These are phyloP conservation scores for Porodaedalea pini DNA, from an alignment of 1,284 basidiomycete genomes.

Conservation along the genomic window DNA sequence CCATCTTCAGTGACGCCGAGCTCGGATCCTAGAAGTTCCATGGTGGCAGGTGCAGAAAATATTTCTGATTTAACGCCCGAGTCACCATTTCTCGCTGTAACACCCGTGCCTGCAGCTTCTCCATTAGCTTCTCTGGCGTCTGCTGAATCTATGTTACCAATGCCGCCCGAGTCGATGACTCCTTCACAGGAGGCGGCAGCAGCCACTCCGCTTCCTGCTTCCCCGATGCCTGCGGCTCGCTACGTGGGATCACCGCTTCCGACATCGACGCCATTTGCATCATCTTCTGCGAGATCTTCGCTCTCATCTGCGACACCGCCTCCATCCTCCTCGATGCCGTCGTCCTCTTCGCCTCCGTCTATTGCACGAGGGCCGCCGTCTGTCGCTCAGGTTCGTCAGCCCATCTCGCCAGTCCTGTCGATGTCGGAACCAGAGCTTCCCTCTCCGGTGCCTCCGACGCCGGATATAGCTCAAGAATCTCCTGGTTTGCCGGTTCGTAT, in stretches of 20 bases:
- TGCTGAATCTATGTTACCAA: slow-evolving; percentile 5
- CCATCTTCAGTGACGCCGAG: slow-evolving; percentile 19
- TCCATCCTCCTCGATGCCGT: slow-evolving; percentile 27
- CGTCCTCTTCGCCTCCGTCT: slow-evolving; percentile 30
- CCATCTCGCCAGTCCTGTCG: slow-evolving; percentile 12
- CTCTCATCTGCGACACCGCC: slow-evolving; percentile 10
- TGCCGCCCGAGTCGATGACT: slow-evolving; percentile 8
- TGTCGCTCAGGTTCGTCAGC: slow-evolving; percentile 13
- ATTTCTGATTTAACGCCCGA: slow-evolving; percentile 10
- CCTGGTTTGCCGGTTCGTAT: background rate
- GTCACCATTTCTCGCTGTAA: slow-evolving; percentile 7
- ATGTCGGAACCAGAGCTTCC: slow-evolving; percentile 4
- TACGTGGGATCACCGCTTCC: slow-evolving; percentile 9
- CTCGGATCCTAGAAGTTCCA: slow-evolving; percentile 7
- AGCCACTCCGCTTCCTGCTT: background rate
- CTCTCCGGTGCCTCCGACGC: background rate
- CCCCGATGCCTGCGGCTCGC: slow-evolving; percentile 1
- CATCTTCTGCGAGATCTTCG: background rate
- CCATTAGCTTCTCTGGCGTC: slow-evolving; percentile 9
- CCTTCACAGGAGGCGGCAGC: background rate
- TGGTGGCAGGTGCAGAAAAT: background rate
- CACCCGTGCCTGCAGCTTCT: slow-evolving; percentile 6
- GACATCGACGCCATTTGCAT: background rate
- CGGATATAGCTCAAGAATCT: background rate
- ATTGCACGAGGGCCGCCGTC: slow-evolving; percentile 29